These are phyloP conservation scores for Arthroderma sp. DNA, from an alignment of 2,329 filamentous ascomycete genomes.

Conservation along the genomic window DNA sequence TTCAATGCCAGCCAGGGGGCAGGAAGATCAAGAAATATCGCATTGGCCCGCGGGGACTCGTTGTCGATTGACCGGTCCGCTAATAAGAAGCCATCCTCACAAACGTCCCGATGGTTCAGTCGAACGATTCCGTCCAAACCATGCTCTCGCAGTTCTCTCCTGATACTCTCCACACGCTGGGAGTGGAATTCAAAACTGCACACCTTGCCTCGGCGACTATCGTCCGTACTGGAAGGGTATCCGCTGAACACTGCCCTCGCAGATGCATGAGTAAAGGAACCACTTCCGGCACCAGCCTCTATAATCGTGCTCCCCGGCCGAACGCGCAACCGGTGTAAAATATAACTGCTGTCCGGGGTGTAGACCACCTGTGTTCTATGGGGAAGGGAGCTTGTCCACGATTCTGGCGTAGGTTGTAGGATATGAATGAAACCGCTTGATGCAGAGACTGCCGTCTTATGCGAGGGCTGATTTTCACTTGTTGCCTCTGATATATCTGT, in stretches of 20 bases:
- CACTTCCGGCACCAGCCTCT: slow-evolving; percentile 42
- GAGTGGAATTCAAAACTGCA: slow-evolving; percentile 42
- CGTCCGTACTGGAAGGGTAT: slow-evolving; percentile 22
- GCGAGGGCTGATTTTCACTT: slow-evolving; percentile 18
- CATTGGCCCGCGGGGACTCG: slow-evolving; percentile 34
- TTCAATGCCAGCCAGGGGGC: slow-evolving; percentile 40
- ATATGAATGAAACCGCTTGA: slow-evolving; percentile 39
- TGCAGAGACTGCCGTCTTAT: slow-evolving; percentile 28
- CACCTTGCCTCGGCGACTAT: slow-evolving; percentile 32
- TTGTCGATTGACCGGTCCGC: slow-evolving; percentile 21
- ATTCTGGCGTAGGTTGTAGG: slow-evolving; percentile 39
- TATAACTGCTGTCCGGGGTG: slow-evolving; percentile 43
- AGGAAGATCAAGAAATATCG: slow-evolving; percentile 40
- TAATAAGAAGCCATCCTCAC: slow-evolving; percentile 37
- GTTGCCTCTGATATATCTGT: slow-evolving; percentile 26
- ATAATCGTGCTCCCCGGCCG: slow-evolving; percentile 37
- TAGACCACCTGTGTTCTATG: slow-evolving; percentile 44
- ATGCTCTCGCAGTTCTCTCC: slow-evolving; percentile 34
- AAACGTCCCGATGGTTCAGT: slow-evolving; percentile 40
- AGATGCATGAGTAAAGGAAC: slow-evolving; percentile 41
- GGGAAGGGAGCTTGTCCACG: slow-evolving; percentile 40
- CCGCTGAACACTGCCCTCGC: slow-evolving; percentile 40
- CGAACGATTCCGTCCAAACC: slow-evolving; percentile 35
- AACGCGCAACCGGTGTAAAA: slow-evolving; percentile 38
- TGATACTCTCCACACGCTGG: slow-evolving; percentile 32